Percentiles rank a stretch among this genome's conserved stretches.
These are phyloP conservation scores for Fomitopsis schrenkii DNA, from an alignment of 1,284 basidiomycete species.

Conservation along the genomic window DNA sequence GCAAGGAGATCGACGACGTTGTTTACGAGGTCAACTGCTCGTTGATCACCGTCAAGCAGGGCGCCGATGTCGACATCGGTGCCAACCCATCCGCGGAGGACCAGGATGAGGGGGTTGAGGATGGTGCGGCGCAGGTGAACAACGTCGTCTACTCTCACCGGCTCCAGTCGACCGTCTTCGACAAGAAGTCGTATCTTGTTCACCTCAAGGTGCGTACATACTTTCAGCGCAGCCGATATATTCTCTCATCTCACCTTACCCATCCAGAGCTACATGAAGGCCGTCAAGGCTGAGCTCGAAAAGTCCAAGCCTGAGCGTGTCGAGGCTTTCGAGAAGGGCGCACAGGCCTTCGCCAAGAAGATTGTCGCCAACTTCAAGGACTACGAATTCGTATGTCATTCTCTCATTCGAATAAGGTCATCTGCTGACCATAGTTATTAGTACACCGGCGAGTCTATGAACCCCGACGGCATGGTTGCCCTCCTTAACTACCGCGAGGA, in stretches of 20 bases:
- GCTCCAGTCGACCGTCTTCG: slow-evolving; percentile 80
- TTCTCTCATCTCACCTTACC: not conserved
- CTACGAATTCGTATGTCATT: slow-evolving; percentile 72
- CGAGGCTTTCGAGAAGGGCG: slow-evolving; percentile 81
- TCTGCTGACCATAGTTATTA: slow-evolving; percentile 24
- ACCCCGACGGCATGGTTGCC: slow-evolving; percentile 86
- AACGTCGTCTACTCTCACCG: slow-evolving; percentile 94
- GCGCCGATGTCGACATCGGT: slow-evolving; percentile 89
- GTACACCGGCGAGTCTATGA: slow-evolving; percentile 88
- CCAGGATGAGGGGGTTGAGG: slow-evolving; percentile 77
- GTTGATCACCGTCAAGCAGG: slow-evolving; percentile 73
- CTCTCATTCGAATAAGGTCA: not conserved
- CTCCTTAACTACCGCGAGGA: slow-evolving; percentile 85
- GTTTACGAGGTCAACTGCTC: slow-evolving; percentile 90
- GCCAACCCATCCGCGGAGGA: slow-evolving; percentile 94
- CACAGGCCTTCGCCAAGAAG: slow-evolving; percentile 80
- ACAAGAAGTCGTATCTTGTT: slow-evolving; percentile 87
- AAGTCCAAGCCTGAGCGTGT: slow-evolving; percentile 67
- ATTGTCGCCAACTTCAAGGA: slow-evolving; percentile 88
- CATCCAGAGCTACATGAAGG: slow-evolving; percentile 74
- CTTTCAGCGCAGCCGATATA: no score
- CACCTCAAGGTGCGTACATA: slow-evolving; percentile 77
- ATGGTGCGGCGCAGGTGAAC: slow-evolving; percentile 78
- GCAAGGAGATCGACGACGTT: slow-evolving; percentile 80
- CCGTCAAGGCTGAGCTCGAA: slow-evolving; percentile 62